Percentiles rank a stretch among this genome's conserved stretches.
phyloP scores from a whole-genome alignment of 495 filamentous ascomycete species.

The Cladorrhinum samala region DNA sequence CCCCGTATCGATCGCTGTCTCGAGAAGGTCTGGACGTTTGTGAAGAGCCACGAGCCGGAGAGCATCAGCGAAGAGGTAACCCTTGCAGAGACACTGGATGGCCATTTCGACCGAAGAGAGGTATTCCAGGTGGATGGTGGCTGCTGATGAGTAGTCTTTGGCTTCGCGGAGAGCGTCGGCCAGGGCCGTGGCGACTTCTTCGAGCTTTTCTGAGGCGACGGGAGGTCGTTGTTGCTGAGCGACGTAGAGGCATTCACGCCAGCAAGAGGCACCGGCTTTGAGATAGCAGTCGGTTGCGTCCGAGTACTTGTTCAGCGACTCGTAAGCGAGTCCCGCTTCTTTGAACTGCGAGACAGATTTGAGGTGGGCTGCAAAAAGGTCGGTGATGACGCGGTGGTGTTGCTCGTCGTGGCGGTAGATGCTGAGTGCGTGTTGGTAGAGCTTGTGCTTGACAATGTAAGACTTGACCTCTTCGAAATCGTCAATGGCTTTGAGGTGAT shows the following conservation, averaged over 20 bases:
- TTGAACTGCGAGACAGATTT: slow-evolving; percentile 65
- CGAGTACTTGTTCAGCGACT: slow-evolving; percentile 68
- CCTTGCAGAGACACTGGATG: slow-evolving; percentile 69
- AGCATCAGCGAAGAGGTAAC: slow-evolving; percentile 77
- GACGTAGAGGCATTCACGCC: slow-evolving; percentile 85
- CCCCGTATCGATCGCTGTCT: slow-evolving; percentile 60
- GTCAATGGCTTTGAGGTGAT: slow-evolving; percentile 60
- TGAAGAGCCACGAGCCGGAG: slow-evolving; percentile 56
- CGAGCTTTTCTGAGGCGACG: slow-evolving; percentile 50
- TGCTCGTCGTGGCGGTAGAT: slow-evolving; percentile 76
- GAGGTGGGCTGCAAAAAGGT: slow-evolving; percentile 73
- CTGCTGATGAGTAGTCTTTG: slow-evolving; percentile 75
- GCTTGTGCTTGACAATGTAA: slow-evolving; percentile 70
- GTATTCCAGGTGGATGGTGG: slow-evolving; percentile 74
- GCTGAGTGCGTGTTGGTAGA: slow-evolving; percentile 70
- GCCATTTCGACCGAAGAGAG: slow-evolving; percentile 62
- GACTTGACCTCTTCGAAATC: slow-evolving; percentile 64
- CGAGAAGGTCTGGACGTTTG: slow-evolving; percentile 40
- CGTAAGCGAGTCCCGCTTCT: slow-evolving; percentile 82
- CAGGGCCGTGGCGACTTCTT: slow-evolving; percentile 58
- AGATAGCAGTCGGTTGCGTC: slow-evolving; percentile 74
- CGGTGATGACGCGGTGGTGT: slow-evolving; percentile 52
- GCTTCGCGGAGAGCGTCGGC: slow-evolving; percentile 67
- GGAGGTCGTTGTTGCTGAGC: slow-evolving; percentile 54
- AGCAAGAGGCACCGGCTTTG: slow-evolving; percentile 61